Conservation (phyloP, 345 rosid species). For the Geranium brycei region DNA sequence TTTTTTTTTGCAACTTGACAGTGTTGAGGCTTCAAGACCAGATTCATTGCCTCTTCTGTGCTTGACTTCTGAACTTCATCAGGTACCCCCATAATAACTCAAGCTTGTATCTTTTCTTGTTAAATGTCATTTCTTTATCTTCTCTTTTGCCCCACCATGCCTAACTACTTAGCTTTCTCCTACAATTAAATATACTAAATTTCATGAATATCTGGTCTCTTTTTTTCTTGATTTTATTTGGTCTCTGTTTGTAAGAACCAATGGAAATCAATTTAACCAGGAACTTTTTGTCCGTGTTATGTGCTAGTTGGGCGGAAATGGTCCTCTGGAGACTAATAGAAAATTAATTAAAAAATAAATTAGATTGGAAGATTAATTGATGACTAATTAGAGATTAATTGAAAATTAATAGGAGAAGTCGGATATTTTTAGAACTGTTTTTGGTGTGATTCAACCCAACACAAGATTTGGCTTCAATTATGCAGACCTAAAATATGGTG, state of each 20-base stretch:
- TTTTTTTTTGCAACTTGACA: no score
- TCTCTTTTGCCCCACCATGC: background rate
- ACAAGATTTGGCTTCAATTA: no score
- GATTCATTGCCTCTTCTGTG: background rate
- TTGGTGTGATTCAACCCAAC: no score
- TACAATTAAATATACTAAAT: no score
- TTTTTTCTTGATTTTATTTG: background rate
- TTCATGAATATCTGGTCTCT: background rate
- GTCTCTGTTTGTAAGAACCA: background rate
- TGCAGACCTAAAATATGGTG: background rate
- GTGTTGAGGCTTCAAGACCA: background rate
- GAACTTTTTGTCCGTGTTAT: background rate
- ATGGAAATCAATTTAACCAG: background rate
- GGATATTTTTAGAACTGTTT: no score
- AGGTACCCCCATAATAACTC: background rate
- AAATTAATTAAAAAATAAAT: no score
- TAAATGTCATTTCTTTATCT: no score
- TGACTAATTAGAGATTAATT: no score
- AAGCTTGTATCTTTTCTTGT: background rate
- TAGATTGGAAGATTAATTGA: no score
- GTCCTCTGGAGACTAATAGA: no score
- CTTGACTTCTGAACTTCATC: background rate
- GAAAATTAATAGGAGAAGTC: no score
- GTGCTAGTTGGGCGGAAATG: background rate
- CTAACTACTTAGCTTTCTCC: background rate